Conservation (phyloP, 2,329 filamentous ascomycete genomes). For the Penicillium sp. region DNA sequence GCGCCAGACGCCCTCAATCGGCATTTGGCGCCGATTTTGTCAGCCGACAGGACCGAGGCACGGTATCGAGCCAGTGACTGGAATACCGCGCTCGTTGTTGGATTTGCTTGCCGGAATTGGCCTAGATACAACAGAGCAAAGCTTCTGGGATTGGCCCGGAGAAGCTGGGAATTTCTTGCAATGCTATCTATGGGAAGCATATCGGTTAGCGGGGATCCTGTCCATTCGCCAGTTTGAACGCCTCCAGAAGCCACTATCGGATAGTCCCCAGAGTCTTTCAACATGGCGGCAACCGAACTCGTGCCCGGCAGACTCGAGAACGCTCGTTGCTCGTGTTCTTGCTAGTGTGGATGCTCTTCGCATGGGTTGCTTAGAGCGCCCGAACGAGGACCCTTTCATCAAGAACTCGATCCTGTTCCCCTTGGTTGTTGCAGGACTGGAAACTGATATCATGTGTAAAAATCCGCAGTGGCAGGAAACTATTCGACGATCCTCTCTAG, state of each 20-base stretch:
- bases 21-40: constrained; percentile 39
- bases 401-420: constrained; percentile 39
- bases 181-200: constrained; percentile 40
- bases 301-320: constrained; percentile 20
- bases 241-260: background rate
- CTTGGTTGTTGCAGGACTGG: constrained; percentile 31
- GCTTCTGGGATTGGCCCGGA: constrained; percentile 41
- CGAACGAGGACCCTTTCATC: constrained; percentile 25
- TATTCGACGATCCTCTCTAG: constrained; percentile 22
- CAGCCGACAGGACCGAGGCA: constrained; percentile 17
- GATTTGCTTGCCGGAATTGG: constrained; percentile 38
- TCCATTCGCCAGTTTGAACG: constrained; percentile 25
- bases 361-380: constrained; percentile 27
- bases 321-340: constrained; percentile 33
- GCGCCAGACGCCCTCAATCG: constrained; percentile 32
- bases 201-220: constrained; percentile 37
- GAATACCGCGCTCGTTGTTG: constrained; percentile 37
- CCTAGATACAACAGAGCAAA: constrained; percentile 32
- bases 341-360: constrained; percentile 37
- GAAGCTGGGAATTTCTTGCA: constrained; percentile 34
- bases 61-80: constrained; percentile 37
- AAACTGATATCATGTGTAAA: constrained; percentile 19
- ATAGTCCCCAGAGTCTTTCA: background rate
- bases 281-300: constrained; percentile 13
- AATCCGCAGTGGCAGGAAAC: constrained; percentile 28